These are phyloP conservation scores for Dothidotthia symphoricarpi DNA, from an alignment of 2,329 filamentous ascomycete genomes.

Conservation along the genomic window DNA sequence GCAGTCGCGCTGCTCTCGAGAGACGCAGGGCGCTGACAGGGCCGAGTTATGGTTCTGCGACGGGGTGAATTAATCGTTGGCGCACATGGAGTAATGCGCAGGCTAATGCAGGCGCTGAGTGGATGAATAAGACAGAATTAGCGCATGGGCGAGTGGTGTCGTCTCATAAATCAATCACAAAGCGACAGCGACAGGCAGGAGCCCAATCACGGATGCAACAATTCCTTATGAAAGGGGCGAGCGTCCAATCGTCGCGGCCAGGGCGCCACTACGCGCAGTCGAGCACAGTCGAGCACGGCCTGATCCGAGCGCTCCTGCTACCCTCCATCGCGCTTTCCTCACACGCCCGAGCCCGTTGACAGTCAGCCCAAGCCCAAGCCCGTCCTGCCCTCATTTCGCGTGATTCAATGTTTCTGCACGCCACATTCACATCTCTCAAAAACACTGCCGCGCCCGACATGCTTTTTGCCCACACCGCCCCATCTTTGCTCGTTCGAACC, in stretches of 20 bases:
- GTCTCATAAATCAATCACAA: too few species aligned
- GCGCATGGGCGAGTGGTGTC: too few species aligned
- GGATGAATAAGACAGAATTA: conserved; percentile 4
- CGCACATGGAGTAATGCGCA: conserved; percentile 24
- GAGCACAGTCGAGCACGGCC: conserved; percentile 7
- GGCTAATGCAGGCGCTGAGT: conserved; percentile 20
- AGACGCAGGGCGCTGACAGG: conserved; percentile 2
- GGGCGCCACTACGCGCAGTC: conserved; percentile 1
- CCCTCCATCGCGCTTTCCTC: conserved; percentile 21
- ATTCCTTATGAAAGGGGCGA: conserved; percentile 27
- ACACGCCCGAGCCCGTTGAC: conserved; percentile 23
- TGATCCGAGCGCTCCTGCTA: conserved; percentile 22
- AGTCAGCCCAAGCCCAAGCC: conserved; percentile 22
- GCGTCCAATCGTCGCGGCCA: conserved; percentile 21
- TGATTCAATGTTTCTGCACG: conserved; percentile 18
- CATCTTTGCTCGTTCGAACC: conserved; percentile 11
- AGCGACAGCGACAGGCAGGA: background rate
- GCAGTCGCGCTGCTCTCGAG: conserved; percentile 1
- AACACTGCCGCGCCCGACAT: conserved; percentile 17
- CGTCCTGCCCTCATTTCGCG: conserved; percentile 31
- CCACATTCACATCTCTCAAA: conserved; percentile 15
- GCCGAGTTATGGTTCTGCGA: background rate
- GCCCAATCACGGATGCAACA: conserved; percentile 16
- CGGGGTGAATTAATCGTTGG: conserved; percentile 16
- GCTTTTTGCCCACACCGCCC: conserved; percentile 22